Evolutionary conservation across 164 flowering plant species (phyloP).

Genomic region (Piper longum): DNA sequence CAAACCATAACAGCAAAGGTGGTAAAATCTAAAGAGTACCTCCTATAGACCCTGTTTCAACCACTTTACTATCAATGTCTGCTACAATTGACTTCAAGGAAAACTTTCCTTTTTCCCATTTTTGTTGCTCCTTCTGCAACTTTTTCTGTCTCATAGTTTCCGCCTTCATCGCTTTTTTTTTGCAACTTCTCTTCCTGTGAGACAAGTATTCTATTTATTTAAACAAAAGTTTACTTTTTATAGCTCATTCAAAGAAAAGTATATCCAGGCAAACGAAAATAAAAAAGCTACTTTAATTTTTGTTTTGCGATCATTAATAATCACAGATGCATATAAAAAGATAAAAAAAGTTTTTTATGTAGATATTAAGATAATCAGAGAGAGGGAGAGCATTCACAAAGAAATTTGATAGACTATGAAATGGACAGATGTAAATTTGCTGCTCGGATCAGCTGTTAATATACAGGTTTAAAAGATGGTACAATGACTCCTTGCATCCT

Average conservation of each 20-base stretch:
- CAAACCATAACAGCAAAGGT: neutral
- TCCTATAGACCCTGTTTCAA: conserved; percentile 63
- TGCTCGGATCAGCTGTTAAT: no score
- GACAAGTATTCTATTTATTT: conserved; percentile 4
- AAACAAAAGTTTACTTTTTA: neutral
- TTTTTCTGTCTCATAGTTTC: conserved; percentile 65
- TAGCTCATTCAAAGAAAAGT: neutral
- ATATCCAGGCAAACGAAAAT: no score
- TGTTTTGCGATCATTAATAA: no score
- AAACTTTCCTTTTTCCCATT: conserved; percentile 86
- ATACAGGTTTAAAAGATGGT: no score
- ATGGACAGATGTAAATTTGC: no score
- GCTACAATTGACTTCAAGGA: conserved; percentile 70
- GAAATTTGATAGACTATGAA: no score
- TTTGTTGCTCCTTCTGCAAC: conserved; percentile 54
- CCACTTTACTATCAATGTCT: conserved; percentile 63
- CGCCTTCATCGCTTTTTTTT: conserved; percentile 62
- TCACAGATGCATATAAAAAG: no score
- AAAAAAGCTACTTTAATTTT: no score
- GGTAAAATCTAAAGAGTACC: conserved; percentile 26
- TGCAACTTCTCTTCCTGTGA: conserved; percentile 64
- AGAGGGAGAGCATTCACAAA: no score
- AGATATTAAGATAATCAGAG: no score
- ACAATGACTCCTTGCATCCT: no score
- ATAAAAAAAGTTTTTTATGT: no score